These are phyloP conservation scores for Clarireedia paspali DNA, from an alignment of 2,329 filamentous ascomycete genomes.

Conservation along the genomic window DNA sequence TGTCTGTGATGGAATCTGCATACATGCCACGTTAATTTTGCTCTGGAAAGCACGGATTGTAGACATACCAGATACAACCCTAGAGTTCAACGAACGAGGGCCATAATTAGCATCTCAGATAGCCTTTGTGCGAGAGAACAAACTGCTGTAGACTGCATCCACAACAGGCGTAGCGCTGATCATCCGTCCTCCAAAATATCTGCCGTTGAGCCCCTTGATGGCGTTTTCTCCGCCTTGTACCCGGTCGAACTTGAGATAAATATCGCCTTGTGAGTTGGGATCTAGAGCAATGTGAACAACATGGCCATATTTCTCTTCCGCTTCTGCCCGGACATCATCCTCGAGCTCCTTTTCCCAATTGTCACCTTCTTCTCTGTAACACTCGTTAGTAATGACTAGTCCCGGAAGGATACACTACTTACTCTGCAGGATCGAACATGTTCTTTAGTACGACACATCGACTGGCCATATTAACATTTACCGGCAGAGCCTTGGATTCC, in stretches of 20 bases:
- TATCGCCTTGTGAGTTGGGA: conserved; percentile 87
- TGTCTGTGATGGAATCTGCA: conserved; percentile 11
- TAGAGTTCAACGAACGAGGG: conserved; percentile 20
- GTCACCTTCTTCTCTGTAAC: conserved; percentile 70
- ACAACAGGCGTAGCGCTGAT: conserved; percentile 95
- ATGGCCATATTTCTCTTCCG: conserved; percentile 90
- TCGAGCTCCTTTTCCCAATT: conserved; percentile 89
- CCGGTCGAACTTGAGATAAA: conserved; percentile 97
- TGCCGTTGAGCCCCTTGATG: conserved; percentile 93
- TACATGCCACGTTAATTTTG: background rate
- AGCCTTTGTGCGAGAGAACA: conserved; percentile 81
- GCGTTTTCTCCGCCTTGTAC: conserved; percentile 94
- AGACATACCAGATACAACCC: conserved; percentile 22
- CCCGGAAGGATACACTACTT: conserved; percentile 36
- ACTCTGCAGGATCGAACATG: conserved; percentile 91
- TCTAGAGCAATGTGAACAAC: conserved; percentile 96
- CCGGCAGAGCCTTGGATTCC: conserved; percentile 68
- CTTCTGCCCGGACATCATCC: conserved; percentile 87
- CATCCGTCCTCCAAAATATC: conserved; percentile 87
- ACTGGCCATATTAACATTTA: conserved; percentile 86
- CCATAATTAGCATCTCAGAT: conserved; percentile 47
- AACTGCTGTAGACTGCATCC: conserved; percentile 96
- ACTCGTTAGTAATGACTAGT: conserved; percentile 29
- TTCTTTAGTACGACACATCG: conserved; percentile 92
- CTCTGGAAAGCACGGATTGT: background rate